Evolutionary conservation across 192 early-diverging fungal genomes (phyloP).

Genomic region (Gorgonomyces haynaldii): DNA sequence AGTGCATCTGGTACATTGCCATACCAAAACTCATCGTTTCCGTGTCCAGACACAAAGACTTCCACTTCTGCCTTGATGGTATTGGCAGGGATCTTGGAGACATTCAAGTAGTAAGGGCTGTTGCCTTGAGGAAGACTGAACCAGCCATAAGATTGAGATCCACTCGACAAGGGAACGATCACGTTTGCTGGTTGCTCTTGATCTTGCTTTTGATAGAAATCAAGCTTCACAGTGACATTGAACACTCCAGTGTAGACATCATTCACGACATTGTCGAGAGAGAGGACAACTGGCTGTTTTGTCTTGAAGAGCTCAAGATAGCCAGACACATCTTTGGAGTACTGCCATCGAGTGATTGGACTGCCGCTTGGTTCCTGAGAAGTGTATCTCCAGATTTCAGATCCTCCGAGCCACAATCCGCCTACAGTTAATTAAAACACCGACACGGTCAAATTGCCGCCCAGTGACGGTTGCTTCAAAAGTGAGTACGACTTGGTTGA

Average conservation of each 20-base stretch:
- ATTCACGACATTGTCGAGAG: conserved; percentile 18
- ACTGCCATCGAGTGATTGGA: conserved; percentile 15
- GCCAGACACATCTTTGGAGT: conserved; percentile 14
- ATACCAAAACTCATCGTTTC: conserved; percentile 25
- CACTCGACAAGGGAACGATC: conserved; percentile 9
- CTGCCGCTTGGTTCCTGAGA: conserved; percentile 11
- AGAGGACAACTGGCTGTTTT: conserved; percentile 9
- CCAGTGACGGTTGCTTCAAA: conserved; percentile 12
- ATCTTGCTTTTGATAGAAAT: conserved; percentile 8
- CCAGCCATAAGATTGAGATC: conserved; percentile 7
- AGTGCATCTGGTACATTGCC: conserved; percentile 15
- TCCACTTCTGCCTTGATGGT: conserved; percentile 12
- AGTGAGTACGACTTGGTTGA: not conserved
- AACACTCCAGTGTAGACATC: conserved; percentile 15
- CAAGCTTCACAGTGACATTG: conserved; percentile 8
- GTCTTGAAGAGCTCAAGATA: conserved; percentile 6
- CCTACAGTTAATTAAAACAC: conserved; percentile 1
- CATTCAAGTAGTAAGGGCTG: not conserved
- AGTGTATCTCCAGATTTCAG: conserved; percentile 14
- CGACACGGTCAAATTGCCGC: conserved; percentile 17
- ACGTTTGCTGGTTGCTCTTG: conserved; percentile 6
- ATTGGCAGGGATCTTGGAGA: conserved; percentile 10
- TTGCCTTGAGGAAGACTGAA: conserved; percentile 5
- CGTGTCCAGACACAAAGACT: conserved; percentile 15
- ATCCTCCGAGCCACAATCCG: conserved; percentile 9